Evolutionary conservation across 768 basidiomycete species (phyloP).

Genomic region (Guyanaporus albipodus): DNA sequence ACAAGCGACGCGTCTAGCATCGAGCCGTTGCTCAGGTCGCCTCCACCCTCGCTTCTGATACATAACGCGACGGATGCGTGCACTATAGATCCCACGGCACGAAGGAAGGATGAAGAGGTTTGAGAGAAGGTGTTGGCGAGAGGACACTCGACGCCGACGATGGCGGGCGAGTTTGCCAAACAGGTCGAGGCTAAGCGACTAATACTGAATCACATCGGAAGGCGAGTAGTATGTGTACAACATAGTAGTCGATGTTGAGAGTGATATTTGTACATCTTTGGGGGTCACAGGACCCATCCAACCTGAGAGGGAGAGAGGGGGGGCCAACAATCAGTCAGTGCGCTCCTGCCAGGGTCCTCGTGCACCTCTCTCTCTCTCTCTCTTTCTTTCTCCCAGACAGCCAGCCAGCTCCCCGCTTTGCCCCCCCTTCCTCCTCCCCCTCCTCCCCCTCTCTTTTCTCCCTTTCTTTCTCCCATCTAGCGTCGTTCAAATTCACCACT

Average conservation of each 20-base stretch:
- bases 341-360: conserved; percentile 23
- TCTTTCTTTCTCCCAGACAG: conserved; percentile 7
- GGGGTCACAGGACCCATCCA: conserved; percentile 31
- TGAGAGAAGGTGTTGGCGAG: conserved; percentile 50
- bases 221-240: conserved; percentile 41
- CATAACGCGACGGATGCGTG: conserved; percentile 82
- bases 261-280: conserved; percentile 33
- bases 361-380: conserved; percentile 25
- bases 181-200: conserved; percentile 54
- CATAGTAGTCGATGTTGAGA: not conserved
- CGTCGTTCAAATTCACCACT: conserved; percentile 10
- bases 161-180: conserved; percentile 76
- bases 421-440: conserved; percentile 8
- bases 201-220: conserved; percentile 76
- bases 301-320: conserved; percentile 6
- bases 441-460: not conserved
- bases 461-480: conserved; percentile 5
- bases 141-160: conserved; percentile 76
- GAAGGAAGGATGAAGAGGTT: conserved; percentile 40
- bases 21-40: conserved; percentile 48
- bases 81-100: conserved; percentile 47
- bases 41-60: conserved; percentile 63
- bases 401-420: not conserved
- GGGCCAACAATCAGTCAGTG: conserved; percentile 22
- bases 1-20: conserved; percentile 62